These are phyloP conservation scores for Cladophialophora immunda DNA, from an alignment of 2,329 filamentous ascomycete species.

Conservation along the genomic window DNA sequence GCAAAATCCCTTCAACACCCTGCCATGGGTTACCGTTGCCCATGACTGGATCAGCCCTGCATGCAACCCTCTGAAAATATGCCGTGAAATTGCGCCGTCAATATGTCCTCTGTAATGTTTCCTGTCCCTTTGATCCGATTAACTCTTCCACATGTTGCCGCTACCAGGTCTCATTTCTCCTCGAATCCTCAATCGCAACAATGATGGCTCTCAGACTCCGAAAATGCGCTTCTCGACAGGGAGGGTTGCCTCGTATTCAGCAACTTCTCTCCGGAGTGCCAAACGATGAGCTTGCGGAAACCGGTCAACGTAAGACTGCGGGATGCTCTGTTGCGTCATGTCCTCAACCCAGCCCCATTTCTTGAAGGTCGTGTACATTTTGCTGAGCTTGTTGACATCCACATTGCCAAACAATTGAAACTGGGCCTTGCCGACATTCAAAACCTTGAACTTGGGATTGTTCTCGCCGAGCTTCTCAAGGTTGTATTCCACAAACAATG, in stretches of 20 bases:
- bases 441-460: slow-evolving; percentile 14
- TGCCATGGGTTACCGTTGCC: too few species aligned
- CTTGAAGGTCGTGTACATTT: slow-evolving; percentile 21
- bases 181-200: neutral
- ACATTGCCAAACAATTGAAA: slow-evolving; percentile 27
- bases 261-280: slow-evolving; percentile 11
- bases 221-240: neutral
- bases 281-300: slow-evolving; percentile 9
- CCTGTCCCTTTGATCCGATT: neutral
- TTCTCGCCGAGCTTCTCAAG: slow-evolving; percentile 4
- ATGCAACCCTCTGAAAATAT: neutral
- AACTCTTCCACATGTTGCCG: neutral
- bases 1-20: neutral
- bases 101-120: slow-evolving; percentile 2
- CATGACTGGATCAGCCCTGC: neutral
- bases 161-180: neutral
- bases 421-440: slow-evolving; percentile 23
- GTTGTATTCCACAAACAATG: slow-evolving; percentile 25
- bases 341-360: slow-evolving; percentile 27
- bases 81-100: neutral
- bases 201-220: neutral
- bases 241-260: slow-evolving; percentile 6
- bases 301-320: neutral
- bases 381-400: slow-evolving; percentile 29
- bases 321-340: neutral